Base-by-base conservation (phyloP, 1,284 basidiomycete genomes). In the Pholiota adiposa region DNA sequence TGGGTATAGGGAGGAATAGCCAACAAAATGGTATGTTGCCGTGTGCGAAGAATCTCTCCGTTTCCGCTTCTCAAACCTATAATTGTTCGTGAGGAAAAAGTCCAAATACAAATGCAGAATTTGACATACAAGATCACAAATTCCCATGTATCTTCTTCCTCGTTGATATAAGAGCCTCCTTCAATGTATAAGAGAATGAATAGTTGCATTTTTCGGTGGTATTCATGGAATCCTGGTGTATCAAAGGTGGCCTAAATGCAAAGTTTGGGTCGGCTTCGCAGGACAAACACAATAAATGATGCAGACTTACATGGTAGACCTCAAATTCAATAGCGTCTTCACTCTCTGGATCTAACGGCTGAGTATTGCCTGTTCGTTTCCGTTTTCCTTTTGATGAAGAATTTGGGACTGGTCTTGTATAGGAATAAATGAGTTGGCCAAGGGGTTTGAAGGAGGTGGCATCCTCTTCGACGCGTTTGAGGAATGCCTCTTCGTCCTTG, bases 151-250 rank as follows among this genome's bases (percentile, higher is more conserved):
- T 95, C 91, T 72, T 96, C 92, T 23, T 90, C 91, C 67, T 96
- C 94, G 64, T 92, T 87, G 63, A 99, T 93, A 75, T 96, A 98
- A 27, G 92, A 94, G 5, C 95, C 96, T 6, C 88, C 97, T 72
- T 99, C 97, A 70, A 99, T 97, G 76, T 94, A 98, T 7, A 99
- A 79, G 43, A 97, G 76, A 59, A 97, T 93, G 72, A 98, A 98
- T 56, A 98, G 73, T 75, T 98, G 97, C 91, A 97, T 97, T 56
- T 88, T 82, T n/a, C 91, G 84, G 70, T 98, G 97, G 68, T 94
- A 96, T 73, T 97, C 94, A 68, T 83, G 84, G 77, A 98, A 99
- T 3, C 94, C 96, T 4, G 92, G 87, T 0, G 95, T 94, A 61
- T 87, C 77, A 87, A 94, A 97, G 5, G 88, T 96, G 23, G 87